phyloP scores from a whole-genome alignment of 129 eudicot genomes.

The Logfia minima region DNA sequence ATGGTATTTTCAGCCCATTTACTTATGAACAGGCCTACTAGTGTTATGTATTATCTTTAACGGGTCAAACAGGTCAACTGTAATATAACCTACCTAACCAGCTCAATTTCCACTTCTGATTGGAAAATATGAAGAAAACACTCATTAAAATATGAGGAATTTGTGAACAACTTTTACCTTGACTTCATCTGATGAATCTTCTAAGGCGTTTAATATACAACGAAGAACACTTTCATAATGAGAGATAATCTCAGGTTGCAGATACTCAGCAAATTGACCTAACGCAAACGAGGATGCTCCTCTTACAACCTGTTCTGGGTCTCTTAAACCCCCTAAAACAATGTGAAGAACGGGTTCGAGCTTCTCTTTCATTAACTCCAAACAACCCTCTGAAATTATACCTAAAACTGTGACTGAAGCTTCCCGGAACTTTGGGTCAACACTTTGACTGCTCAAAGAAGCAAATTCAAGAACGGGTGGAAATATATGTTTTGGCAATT shows the following conservation, averaged over 20 bases:
- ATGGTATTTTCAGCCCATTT: not conserved
- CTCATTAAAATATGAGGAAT: not conserved
- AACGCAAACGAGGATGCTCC: constrained; percentile 97
- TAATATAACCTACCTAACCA: not conserved
- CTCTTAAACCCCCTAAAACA: constrained; percentile 88
- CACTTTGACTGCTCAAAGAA: constrained; percentile 74
- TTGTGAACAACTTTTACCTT: constrained; percentile 48
- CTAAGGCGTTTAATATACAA: constrained; percentile 76
- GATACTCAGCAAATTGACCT: constrained; percentile 92
- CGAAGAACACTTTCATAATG: constrained; percentile 93
- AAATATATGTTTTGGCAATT: constrained; percentile 69
- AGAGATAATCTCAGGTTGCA: constrained; percentile 92
- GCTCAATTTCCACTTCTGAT: not conserved
- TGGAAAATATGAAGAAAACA: not conserved
- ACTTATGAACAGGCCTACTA: not conserved
- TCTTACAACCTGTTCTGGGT: constrained; percentile 93
- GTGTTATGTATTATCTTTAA: not conserved
- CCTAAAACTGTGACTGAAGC: constrained; percentile 93
- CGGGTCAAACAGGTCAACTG: not conserved
- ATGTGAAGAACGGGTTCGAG: constrained; percentile 77
- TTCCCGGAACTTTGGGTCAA: constrained; percentile 80
- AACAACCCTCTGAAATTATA: constrained; percentile 87
- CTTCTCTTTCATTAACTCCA: constrained; percentile 73
- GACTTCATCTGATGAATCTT: constrained; percentile 90
- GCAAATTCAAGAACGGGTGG: constrained; percentile 87